These are phyloP conservation scores for Phaeosphaeria sp. DNA, from an alignment of 2,329 filamentous ascomycete genomes.

Conservation along the genomic window DNA sequence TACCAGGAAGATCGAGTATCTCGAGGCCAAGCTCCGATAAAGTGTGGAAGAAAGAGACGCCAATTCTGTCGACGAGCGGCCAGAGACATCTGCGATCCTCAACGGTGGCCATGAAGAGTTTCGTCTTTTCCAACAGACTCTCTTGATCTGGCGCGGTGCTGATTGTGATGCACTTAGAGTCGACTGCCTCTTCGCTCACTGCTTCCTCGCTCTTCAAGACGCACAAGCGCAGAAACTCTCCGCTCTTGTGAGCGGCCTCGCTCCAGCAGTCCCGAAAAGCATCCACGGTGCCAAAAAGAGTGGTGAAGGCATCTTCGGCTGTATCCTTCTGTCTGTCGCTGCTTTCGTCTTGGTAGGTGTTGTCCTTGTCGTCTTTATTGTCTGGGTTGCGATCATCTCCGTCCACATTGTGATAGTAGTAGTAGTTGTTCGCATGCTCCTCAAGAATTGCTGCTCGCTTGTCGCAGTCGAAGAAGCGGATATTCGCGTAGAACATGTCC, in stretches of 20 bases:
- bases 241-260: slow-evolving; percentile 4
- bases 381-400: too few relatives aligned
- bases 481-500: slow-evolving; percentile 15
- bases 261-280: slow-evolving; percentile 18
- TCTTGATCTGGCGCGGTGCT: slow-evolving; percentile 6
- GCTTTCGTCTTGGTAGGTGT: background rate
- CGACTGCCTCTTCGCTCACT: slow-evolving; percentile 3
- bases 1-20: slow-evolving; percentile 33
- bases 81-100: slow-evolving; percentile 21
- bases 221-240: slow-evolving; percentile 20
- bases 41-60: slow-evolving; percentile 15
- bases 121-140: slow-evolving; percentile 17
- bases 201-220: slow-evolving; percentile 24
- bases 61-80: slow-evolving; percentile 28
- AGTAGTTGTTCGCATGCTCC: slow-evolving; percentile 19
- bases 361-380: slow-evolving; percentile 9
- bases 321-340: slow-evolving; percentile 18
- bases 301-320: slow-evolving; percentile 26
- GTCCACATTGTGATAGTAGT: slow-evolving; percentile 18
- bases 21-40: slow-evolving; percentile 20
- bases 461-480: slow-evolving; percentile 19
- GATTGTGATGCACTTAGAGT: background rate
- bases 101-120: slow-evolving; percentile 24
- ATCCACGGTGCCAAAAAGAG: slow-evolving; percentile 22
- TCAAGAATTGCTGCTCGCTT: slow-evolving; percentile 20